Evolutionary conservation across 2,329 filamentous ascomycete genomes (phyloP).

Genomic region (Hypoxylon sp.): DNA sequence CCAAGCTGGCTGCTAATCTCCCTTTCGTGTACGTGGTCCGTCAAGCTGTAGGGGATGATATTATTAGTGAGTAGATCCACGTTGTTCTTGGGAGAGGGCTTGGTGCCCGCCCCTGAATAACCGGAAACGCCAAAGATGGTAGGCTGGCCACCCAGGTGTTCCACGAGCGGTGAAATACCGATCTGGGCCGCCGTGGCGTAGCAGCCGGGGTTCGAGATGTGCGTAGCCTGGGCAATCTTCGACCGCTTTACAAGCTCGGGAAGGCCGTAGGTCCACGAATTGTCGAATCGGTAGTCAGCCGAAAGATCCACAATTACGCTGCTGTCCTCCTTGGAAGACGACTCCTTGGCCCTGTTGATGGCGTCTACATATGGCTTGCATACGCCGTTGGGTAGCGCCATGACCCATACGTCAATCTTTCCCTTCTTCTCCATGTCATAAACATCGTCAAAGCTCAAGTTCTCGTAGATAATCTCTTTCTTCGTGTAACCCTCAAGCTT

Average conservation of each 20-base stretch:
- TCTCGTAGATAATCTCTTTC: constrained; percentile 91
- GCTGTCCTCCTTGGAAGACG: constrained; percentile 55
- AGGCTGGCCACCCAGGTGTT: constrained; percentile 78
- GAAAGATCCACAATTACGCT: constrained; percentile 92
- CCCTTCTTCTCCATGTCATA: constrained; percentile 82
- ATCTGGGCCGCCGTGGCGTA: constrained; percentile 94
- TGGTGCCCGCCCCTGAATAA: constrained; percentile 94
- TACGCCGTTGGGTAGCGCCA: constrained; percentile 94
- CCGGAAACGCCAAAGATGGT: constrained; percentile 91
- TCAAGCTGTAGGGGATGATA: constrained; percentile 88
- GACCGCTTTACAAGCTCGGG: constrained; percentile 83
- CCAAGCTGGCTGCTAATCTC: constrained; percentile 86
- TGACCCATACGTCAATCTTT: constrained; percentile 94
- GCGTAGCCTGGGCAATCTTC: constrained; percentile 77
- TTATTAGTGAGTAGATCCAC: constrained; percentile 83
- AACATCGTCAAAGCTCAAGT: constrained; percentile 85
- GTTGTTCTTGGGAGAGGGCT: constrained; percentile 94
- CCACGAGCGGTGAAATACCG: constrained; percentile 82
- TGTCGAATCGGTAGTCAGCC: constrained; percentile 94
- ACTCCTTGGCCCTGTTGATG: constrained; percentile 73
- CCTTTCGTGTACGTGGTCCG: constrained; percentile 92
- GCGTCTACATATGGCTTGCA: constrained; percentile 95
- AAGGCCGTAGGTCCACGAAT: constrained; percentile 86
- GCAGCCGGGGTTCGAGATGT: constrained; percentile 93
- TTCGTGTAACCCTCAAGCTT: constrained; percentile 90